Evolutionary conservation across 495 filamentous ascomycete species (phyloP).

Genomic region (Achaetomiella virescens): DNA sequence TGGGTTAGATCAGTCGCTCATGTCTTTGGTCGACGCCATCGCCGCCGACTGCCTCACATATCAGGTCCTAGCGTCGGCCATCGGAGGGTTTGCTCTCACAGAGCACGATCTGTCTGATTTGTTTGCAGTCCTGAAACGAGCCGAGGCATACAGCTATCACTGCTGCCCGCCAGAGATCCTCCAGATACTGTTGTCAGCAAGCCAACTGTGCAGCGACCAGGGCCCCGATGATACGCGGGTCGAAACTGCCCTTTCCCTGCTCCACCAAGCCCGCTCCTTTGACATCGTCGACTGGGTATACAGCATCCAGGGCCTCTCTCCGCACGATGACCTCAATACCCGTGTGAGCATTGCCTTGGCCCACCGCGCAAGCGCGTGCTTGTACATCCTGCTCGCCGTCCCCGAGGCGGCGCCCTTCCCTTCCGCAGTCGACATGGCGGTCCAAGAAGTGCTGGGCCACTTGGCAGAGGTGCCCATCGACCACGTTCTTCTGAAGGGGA

Average conservation of each 20-base stretch:
- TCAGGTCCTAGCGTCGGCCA: slow-evolving; percentile 33
- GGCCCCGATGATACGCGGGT: background rate
- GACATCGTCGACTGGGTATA: slow-evolving; percentile 35
- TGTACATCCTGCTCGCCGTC: slow-evolving; percentile 32
- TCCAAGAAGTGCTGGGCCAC: slow-evolving; percentile 38
- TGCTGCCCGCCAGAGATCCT: slow-evolving; percentile 41
- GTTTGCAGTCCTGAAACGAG: slow-evolving; percentile 30
- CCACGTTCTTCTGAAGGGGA: slow-evolving; percentile 47
- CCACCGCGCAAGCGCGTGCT: slow-evolving; percentile 40
- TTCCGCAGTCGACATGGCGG: slow-evolving; percentile 19
- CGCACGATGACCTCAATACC: slow-evolving; percentile 26
- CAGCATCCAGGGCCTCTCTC: slow-evolving; percentile 28
- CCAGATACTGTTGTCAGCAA: slow-evolving; percentile 31
- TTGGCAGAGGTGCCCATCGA: slow-evolving; percentile 42
- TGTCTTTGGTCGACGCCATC: slow-evolving; percentile 35
- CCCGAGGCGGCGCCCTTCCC: slow-evolving; percentile 19
- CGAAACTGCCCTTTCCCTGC: slow-evolving; percentile 19
- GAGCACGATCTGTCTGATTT: slow-evolving; percentile 24
- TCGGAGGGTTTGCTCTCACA: slow-evolving; percentile 12
- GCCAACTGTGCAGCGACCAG: slow-evolving; percentile 25
- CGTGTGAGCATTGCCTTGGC: slow-evolving; percentile 41
- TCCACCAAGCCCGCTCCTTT: slow-evolving; percentile 27
- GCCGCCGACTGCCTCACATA: slow-evolving; percentile 44
- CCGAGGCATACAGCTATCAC: slow-evolving; percentile 43
- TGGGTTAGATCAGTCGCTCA: slow-evolving; percentile 26